Evolutionary conservation across 805 yeast species (phyloP).

Genomic region (Yarrowia keelungensis): DNA sequence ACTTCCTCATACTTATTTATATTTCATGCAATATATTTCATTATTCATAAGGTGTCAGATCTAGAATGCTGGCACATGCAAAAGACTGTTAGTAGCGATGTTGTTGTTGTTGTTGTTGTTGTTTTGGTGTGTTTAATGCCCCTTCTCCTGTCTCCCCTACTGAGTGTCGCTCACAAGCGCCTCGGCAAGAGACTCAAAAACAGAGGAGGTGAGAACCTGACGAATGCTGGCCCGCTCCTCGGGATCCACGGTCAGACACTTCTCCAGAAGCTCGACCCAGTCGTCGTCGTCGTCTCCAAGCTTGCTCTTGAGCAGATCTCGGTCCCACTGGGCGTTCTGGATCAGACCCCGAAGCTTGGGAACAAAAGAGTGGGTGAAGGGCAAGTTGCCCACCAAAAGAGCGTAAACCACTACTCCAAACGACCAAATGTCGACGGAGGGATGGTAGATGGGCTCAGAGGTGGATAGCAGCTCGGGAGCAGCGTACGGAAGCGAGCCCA

Average conservation of each 20-base stretch:
- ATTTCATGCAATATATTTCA: slow-evolving; percentile 30
- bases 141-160: neutral
- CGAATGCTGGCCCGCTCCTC: slow-evolving; percentile 40
- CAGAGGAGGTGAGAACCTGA: slow-evolving; percentile 37
- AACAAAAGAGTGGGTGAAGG: slow-evolving; percentile 84
- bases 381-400: slow-evolving; percentile 73
- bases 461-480: slow-evolving; percentile 83
- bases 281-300: slow-evolving; percentile 38
- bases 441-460: slow-evolving; percentile 59
- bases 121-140: neutral
- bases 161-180: slow-evolving; percentile 33
- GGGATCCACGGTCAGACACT: slow-evolving; percentile 42
- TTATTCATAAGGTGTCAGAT: slow-evolving; percentile 35
- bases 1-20: neutral
- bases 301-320: slow-evolving; percentile 50
- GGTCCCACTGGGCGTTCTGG: slow-evolving; percentile 66
- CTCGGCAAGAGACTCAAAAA: slow-evolving; percentile 36
- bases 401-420: slow-evolving; percentile 80
- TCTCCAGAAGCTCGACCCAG: slow-evolving; percentile 40
- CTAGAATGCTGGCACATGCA: slow-evolving; percentile 21
- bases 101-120: neutral
- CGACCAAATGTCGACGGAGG: slow-evolving; percentile 89
- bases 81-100: slow-evolving; percentile 33
- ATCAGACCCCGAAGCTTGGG: slow-evolving; percentile 80
- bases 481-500: slow-evolving; percentile 92